Evolutionary conservation across 345 rosid species (phyloP).

Genomic region (Trapa incisa): DNA sequence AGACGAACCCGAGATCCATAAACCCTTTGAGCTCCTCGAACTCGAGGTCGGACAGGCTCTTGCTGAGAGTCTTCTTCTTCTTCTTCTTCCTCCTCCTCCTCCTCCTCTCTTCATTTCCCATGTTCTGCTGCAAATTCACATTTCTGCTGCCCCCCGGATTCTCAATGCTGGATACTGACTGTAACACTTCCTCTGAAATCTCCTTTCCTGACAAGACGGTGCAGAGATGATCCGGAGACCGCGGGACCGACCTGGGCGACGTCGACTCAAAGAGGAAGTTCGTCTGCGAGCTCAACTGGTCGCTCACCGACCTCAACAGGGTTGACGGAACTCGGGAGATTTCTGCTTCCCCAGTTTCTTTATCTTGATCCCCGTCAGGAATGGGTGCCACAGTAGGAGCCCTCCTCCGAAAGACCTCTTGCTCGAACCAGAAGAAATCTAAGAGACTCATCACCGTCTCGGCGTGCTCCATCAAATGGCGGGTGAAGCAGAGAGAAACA

Average conservation of each 20-base stretch:
- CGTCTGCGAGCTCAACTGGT: constrained; percentile 21
- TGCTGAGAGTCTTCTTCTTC: constrained; percentile 7
- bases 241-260: constrained; percentile 38
- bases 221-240: constrained; percentile 15
- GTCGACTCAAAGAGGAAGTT: constrained; percentile 18
- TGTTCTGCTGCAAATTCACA: background rate
- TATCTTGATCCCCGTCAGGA: too few species aligned
- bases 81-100: constrained; percentile 11
- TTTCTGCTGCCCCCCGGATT: too few species aligned
- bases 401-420: constrained; percentile 25
- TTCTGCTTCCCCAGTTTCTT: background rate
- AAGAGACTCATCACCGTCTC: constrained; percentile 23
- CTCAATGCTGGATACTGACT: background rate
- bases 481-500: constrained; percentile 1
- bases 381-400: background rate
- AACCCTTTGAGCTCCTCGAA: constrained; percentile 76
- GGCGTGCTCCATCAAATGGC: constrained; percentile 23
- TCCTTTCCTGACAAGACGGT: constrained; percentile 30
- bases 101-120: background rate
- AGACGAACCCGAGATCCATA: constrained; percentile 85
- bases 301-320: constrained; percentile 45
- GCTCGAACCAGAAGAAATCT: constrained; percentile 40
- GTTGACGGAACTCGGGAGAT: constrained; percentile 13
- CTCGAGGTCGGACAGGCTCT: constrained; percentile 59
- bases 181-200: constrained; percentile 11